Conservation (phyloP, 352 stramenopile genomes). For the Thalassiosira hispida region DNA sequence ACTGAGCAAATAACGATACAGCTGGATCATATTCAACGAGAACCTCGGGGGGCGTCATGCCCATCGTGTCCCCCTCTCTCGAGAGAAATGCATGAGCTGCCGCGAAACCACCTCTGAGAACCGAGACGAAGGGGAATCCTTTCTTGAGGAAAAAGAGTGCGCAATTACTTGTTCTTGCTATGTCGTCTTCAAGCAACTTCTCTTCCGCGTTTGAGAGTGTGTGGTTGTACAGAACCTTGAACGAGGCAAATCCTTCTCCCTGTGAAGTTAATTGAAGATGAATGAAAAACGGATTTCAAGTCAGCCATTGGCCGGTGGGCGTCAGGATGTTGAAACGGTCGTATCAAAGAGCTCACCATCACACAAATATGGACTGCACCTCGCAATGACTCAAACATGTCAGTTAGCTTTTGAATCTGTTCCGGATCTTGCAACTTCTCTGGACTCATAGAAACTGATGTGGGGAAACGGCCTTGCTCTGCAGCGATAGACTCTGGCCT, state of each 20-base stretch:
- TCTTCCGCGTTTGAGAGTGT: conserved; percentile 50
- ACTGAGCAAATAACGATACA: conserved; percentile 77
- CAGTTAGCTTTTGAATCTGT: conserved; percentile 63
- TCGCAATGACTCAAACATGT: conserved; percentile 79
- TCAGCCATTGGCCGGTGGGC: background rate
- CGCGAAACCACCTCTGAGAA: conserved; percentile 79
- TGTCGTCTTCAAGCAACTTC: conserved; percentile 74
- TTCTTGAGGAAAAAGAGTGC: conserved; percentile 82
- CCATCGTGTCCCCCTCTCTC: conserved; percentile 50
- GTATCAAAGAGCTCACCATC: conserved; percentile 42
- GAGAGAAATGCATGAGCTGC: conserved; percentile 75
- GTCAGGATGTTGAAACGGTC: background rate
- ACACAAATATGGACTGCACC: conserved; percentile 79
- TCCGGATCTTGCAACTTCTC: conserved; percentile 74
- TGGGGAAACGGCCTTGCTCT: conserved; percentile 79
- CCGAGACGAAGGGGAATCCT: conserved; percentile 82
- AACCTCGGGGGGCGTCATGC: conserved; percentile 64
- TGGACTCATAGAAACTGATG: conserved; percentile 64
- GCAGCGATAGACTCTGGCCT: conserved; percentile 57
- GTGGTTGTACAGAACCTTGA: conserved; percentile 77
- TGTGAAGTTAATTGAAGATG: conserved; percentile 8
- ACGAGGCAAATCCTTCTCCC: conserved; percentile 77
- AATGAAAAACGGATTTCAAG: background rate
- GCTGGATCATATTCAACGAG: conserved; percentile 77
- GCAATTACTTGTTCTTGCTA: conserved; percentile 75